Evolutionary conservation across 768 basidiomycete species (phyloP).

Genomic region (Mycena maculata): DNA sequence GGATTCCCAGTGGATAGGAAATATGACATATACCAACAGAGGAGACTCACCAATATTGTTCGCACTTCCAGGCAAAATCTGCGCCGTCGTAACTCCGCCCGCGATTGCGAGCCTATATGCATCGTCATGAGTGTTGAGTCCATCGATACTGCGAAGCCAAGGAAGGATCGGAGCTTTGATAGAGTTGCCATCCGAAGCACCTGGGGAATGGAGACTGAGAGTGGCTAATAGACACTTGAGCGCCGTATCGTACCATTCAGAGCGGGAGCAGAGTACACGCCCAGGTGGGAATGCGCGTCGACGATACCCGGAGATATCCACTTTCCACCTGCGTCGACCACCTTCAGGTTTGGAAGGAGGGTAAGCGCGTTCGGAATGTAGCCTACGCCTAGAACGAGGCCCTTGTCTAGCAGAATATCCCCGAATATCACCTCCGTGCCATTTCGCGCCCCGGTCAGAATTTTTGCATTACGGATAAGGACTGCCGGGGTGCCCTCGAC

Average conservation of each 20-base stretch:
- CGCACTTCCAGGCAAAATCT: slow-evolving; percentile 68
- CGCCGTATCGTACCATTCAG: slow-evolving; percentile 33
- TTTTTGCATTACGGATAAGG: slow-evolving; percentile 67
- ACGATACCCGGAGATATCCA: slow-evolving; percentile 72
- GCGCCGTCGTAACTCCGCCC: slow-evolving; percentile 73
- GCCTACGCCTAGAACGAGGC: slow-evolving; percentile 57
- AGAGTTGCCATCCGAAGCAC: slow-evolving; percentile 58
- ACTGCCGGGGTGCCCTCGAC: slow-evolving; percentile 58
- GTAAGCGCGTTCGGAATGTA: slow-evolving; percentile 43
- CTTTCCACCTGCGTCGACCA: slow-evolving; percentile 51
- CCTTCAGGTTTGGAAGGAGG: not conserved
- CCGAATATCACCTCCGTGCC: slow-evolving; percentile 60
- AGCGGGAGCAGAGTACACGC: slow-evolving; percentile 30
- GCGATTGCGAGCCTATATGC: slow-evolving; percentile 65
- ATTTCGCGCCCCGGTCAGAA: slow-evolving; percentile 69
- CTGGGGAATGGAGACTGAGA: slow-evolving; percentile 26
- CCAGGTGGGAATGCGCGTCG: slow-evolving; percentile 60
- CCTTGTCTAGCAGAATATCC: slow-evolving; percentile 62
- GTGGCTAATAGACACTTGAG: not conserved
- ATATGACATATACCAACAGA: not conserved
- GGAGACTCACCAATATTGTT: slow-evolving; percentile 24
- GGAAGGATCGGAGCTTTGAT: slow-evolving; percentile 56
- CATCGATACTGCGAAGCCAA: slow-evolving; percentile 74
- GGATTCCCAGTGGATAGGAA: not conserved
- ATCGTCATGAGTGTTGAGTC: slow-evolving; percentile 74